Evolutionary conservation across 2,329 filamentous ascomycete genomes (phyloP).

Genomic region (Neonectria ditissima): DNA sequence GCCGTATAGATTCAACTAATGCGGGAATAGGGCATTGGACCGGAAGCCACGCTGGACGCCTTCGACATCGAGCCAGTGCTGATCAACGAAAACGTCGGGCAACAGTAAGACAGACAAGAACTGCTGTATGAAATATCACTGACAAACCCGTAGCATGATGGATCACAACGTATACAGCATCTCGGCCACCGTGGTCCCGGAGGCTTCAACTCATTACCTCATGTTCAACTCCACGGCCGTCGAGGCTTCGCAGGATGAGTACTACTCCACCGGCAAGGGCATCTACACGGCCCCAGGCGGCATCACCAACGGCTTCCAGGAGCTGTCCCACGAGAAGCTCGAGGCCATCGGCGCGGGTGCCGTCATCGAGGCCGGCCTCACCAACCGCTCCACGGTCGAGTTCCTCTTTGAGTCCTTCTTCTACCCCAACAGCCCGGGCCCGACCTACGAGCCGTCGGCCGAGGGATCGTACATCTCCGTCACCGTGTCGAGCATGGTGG

Average conservation of each 20-base stretch:
- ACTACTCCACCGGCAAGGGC: slow-evolving; percentile 38
- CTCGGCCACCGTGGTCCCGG: slow-evolving; percentile 39
- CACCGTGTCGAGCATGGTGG: not conserved
- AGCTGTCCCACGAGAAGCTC: slow-evolving; percentile 35
- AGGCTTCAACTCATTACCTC: slow-evolving; percentile 36
- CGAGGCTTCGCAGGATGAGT: slow-evolving; percentile 31
- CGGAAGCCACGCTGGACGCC: slow-evolving; percentile 30
- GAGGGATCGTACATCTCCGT: slow-evolving; percentile 44
- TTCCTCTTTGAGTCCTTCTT: slow-evolving; percentile 45
- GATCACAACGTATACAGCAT: slow-evolving; percentile 47
- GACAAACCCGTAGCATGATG: slow-evolving; percentile 33
- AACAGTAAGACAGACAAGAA: slow-evolving; percentile 34
- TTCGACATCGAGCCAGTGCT: slow-evolving; percentile 39
- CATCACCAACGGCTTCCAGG: slow-evolving; percentile 43
- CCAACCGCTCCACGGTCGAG: slow-evolving; percentile 44
- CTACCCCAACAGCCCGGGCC: slow-evolving; percentile 45
- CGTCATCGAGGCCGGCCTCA: slow-evolving; percentile 34
- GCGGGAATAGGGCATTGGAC: slow-evolving; percentile 33
- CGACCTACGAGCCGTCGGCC: slow-evolving; percentile 39
- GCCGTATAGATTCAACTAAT: slow-evolving; percentile 9
- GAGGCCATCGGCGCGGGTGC: slow-evolving; percentile 36
- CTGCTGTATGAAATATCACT: not conserved
- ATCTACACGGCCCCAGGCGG: slow-evolving; percentile 41
- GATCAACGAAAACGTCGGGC: slow-evolving; percentile 43
- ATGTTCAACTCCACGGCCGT: slow-evolving; percentile 33